Percentiles rank a stretch among this genome's conserved stretches.
These are phyloP conservation scores for Ambrosiella xylebori DNA, from an alignment of 2,329 filamentous ascomycete species.

Conservation along the genomic window DNA sequence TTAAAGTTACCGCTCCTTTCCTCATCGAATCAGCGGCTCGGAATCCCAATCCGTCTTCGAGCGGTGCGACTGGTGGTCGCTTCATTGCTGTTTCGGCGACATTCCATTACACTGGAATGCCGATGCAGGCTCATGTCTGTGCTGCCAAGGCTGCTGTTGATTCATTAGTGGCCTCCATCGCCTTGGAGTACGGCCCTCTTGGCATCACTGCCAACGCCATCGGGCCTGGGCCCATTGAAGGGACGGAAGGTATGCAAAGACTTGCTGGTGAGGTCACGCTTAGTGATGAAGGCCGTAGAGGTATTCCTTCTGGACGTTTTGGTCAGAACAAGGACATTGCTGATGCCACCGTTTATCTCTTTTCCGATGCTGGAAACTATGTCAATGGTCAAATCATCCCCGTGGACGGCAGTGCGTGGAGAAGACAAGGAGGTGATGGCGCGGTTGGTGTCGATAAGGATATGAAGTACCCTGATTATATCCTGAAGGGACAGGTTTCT, in stretches of 20 bases:
- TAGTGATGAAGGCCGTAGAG: constrained; percentile 14
- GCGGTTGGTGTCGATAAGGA: constrained; percentile 29
- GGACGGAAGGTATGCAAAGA: constrained; percentile 65
- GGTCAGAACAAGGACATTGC: constrained; percentile 77
- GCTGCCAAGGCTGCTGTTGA: constrained; percentile 88
- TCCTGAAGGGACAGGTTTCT: constrained; percentile 22
- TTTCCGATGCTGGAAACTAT: constrained; percentile 71
- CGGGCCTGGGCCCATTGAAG: constrained; percentile 68
- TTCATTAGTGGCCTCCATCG: constrained; percentile 59
- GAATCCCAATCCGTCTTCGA: constrained; percentile 37
- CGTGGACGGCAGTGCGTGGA: constrained; percentile 47
- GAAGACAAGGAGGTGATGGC: constrained; percentile 26
- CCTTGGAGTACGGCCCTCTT: constrained; percentile 76
- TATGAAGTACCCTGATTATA: constrained; percentile 37
- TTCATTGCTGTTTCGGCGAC: constrained; percentile 84
- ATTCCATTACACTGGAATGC: constrained; percentile 75
- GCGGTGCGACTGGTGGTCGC: constrained; percentile 56
- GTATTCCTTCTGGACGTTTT: constrained; percentile 56
- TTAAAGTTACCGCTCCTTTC: constrained; percentile 78
- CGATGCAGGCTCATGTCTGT: constrained; percentile 75
- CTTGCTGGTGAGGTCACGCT: constrained; percentile 25
- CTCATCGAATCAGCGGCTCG: constrained; percentile 51
- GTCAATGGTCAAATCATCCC: constrained; percentile 72
- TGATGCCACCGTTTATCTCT: constrained; percentile 79
- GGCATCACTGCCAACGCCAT: constrained; percentile 82